Base-by-base conservation (phyloP, 225 moss, liverwort and hornwort species). In the Sphagnum tenellum region DNA sequence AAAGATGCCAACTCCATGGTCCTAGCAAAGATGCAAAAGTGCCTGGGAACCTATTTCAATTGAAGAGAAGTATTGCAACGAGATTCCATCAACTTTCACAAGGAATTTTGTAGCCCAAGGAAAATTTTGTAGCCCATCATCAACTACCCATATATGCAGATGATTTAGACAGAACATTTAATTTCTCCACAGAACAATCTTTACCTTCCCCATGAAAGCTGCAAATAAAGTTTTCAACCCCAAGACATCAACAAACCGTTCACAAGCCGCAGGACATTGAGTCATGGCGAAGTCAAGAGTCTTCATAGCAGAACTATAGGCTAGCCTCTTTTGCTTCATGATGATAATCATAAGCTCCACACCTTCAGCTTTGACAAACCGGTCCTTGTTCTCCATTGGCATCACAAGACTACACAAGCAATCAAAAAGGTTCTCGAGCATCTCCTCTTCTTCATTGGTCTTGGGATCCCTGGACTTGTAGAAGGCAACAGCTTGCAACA, bases 331-430 rank as follows among this genome's bases (percentile, higher is more conserved):
- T 65, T 98, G 90, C 82, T 92, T 93, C 92, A 93, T 98, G 12
- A 93, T 98, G 64, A 98, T 98, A 10, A 98, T 93, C 90, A 93
- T 98, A 44, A 93, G 87, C 70, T 98, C 90, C 48, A 93, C 92
- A 29, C 92, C 92, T 73, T 92, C 92, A 59, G 96, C 87, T 72
- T 98, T 98, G 46, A 98, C 96, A 71, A 98, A 92, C 60, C 92
- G 90, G 60, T 90, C 96, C 72, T 98, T 98, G 66, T 93, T 98
- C 63, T 96, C 96, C 63, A 72, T 75, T 1, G 92, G 87, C 96
- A 98, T 98, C 8, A 98, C 96, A 53, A 98, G 87, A 67, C 90
- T 90, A 66, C 92, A 98, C 11, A 93, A 81, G 70, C 88, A 88
- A 74, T 92, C 89, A 63, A 90, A 93, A 70, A 98, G 80, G 50